Conservation (phyloP, 116 monocot species). For the Cymodocea nodosa region DNA sequence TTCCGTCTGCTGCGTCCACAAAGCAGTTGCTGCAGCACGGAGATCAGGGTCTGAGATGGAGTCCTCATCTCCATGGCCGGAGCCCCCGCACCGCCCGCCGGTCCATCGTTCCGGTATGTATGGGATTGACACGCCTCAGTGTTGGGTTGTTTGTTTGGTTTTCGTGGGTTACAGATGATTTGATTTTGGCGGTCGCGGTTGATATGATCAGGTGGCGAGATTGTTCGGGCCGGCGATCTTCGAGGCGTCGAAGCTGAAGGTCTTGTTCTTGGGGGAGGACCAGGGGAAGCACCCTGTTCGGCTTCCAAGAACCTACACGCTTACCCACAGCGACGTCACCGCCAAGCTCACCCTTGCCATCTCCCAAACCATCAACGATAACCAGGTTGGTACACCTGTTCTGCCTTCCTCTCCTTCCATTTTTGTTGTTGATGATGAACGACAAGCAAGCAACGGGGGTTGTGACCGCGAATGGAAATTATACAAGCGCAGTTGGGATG, state of each 20-base stretch:
- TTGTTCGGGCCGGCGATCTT: conserved; percentile 88
- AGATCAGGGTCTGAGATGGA: neutral
- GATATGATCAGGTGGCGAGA: conserved; percentile 46
- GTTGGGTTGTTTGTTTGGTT: neutral
- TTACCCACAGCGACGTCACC: conserved; percentile 96
- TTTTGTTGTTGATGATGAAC: too few relatives aligned
- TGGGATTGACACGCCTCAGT: too few relatives aligned
- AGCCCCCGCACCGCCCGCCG: neutral
- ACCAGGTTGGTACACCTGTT: conserved; percentile 49
- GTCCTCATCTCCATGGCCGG: neutral
- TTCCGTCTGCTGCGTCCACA: neutral
- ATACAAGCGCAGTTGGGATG: conserved; percentile 86
- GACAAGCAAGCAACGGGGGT: too few relatives aligned
- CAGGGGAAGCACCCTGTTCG: conserved; percentile 59
- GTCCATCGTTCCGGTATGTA: conserved; percentile 1
- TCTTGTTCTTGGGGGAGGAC: conserved; percentile 64
- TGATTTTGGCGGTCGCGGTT: neutral
- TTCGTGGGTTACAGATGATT: neutral
- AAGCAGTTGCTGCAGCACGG: neutral
- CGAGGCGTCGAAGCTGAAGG: conserved; percentile 92
- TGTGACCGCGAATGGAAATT: too few relatives aligned
- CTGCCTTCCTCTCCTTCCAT: neutral
- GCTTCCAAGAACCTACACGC: conserved; percentile 75
- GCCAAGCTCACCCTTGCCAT: conserved; percentile 80
- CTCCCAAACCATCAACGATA: conserved; percentile 68